Conservation (phyloP, 2,329 filamentous ascomycete species). For the Sporothrix humicola region DNA sequence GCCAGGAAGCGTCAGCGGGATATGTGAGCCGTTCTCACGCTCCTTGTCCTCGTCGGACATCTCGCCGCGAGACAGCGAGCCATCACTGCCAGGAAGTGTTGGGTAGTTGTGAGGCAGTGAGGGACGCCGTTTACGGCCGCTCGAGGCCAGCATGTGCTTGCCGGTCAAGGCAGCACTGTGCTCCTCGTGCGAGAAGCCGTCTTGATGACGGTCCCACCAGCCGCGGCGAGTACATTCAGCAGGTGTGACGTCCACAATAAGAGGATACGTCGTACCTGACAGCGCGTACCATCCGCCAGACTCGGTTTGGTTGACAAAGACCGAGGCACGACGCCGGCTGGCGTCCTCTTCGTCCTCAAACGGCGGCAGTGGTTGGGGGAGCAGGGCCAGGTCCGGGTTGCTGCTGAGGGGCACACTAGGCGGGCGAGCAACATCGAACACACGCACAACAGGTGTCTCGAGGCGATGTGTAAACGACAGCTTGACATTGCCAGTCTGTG, state of each 20-base stretch:
- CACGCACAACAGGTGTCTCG: conserved; percentile 77
- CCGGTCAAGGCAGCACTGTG: conserved; percentile 69
- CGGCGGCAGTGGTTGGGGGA: conserved; percentile 81
- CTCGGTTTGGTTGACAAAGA: conserved; percentile 87
- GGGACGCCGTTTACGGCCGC: neutral
- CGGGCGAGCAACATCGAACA: conserved; percentile 86
- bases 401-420: conserved; percentile 65
- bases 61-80: neutral
- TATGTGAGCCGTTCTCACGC: neutral
- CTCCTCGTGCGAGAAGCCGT: conserved; percentile 48
- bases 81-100: conserved; percentile 32
- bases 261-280: conserved; percentile 83
- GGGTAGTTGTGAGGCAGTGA: conserved; percentile 24
- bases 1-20: conserved; percentile 37
- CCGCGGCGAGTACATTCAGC: conserved; percentile 37
- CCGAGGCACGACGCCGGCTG: conserved; percentile 64
- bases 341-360: conserved; percentile 55
- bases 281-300: conserved; percentile 93
- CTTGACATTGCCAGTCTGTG: conserved; percentile 47
- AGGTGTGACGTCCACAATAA: conserved; percentile 60
- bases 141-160: conserved; percentile 63
- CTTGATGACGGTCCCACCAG: conserved; percentile 38
- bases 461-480: conserved; percentile 72
- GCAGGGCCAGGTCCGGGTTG: conserved; percentile 77
- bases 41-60: conserved; percentile 4